Evolutionary conservation across 2,329 filamentous ascomycete species (phyloP), one percentile per base, ranked within the genome.

Genomic region (Zymoseptoria passerinii): DNA sequence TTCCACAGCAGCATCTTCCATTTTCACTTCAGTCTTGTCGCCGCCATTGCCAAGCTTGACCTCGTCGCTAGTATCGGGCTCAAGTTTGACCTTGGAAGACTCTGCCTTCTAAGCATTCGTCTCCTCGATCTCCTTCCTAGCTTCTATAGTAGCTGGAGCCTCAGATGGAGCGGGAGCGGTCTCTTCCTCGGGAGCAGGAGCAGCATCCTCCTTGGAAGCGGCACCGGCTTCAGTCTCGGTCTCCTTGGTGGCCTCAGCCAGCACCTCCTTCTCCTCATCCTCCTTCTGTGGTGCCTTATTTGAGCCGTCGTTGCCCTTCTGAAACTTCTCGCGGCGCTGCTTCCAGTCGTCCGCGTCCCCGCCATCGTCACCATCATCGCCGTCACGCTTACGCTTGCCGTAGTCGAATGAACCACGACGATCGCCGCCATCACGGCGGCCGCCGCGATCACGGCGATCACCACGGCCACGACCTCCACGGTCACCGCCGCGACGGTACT

Each of bases 401-500:
- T 61, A 44, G 35, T 44, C 44, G 54, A 58, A 59, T 52, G 68
- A 62, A 53, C 70, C 70, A 51, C 70, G 67, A 52, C 67, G 63
- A 23, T 28, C 35, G 35, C 35, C 35, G n/a, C 35, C 13, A 52
- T 67, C 65, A 40, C 63, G 67, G 52, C 67, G 65, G 16, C 63
- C 63, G 28, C 65, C 50, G 27, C 68, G 57, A 53, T 66, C 63
- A 52, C 72, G 71, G 48, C 68, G 63, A 29, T 72, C 68, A 40
- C 66, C 63, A 52, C 72, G 71, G 48, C 68, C 64, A 29, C 72
- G 68, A 40, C 57, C 58, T 44, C 66, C 64, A 50, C 72, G 71
- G 48, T 68, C 63, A 29, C 72, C 68, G 28, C 55, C 57, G 27
- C 68, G 63, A 56, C 69, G 73, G n/a, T 76, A 72, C 59, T 73